These are phyloP conservation scores for Talaromyces sp. DNA, from an alignment of 2,329 filamentous ascomycete genomes.

Conservation along the genomic window DNA sequence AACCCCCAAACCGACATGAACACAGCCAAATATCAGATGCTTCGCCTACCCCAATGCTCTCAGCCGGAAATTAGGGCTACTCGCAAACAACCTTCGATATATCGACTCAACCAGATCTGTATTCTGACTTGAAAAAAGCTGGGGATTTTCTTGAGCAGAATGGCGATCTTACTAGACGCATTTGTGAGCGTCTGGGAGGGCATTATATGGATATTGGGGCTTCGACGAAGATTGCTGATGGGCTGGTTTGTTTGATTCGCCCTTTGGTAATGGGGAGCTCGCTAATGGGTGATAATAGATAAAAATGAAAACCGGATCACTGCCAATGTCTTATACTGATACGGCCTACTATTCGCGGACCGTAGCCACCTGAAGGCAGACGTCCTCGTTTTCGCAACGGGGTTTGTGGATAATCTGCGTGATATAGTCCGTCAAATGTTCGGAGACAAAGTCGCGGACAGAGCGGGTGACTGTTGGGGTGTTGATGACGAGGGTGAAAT, in stretches of 20 bases:
- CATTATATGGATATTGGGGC: conserved; percentile 52
- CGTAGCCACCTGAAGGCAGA: conserved; percentile 46
- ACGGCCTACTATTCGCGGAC: conserved; percentile 47
- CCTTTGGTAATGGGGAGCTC: neutral
- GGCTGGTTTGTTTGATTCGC: conserved; percentile 25
- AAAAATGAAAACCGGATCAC: conserved; percentile 43
- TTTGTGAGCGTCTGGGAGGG: conserved; percentile 46
- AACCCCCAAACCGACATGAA: conserved; percentile 25
- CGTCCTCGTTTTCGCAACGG: conserved; percentile 49
- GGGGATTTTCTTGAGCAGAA: conserved; percentile 46
- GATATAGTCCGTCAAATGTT: conserved; percentile 40
- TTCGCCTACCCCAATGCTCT: conserved; percentile 30
- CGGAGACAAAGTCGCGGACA: conserved; percentile 41
- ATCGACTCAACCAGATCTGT: conserved; percentile 37
- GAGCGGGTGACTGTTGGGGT: conserved; percentile 47
- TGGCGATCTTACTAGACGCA: conserved; percentile 38
- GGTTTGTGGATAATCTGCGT: conserved; percentile 47
- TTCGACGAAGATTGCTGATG: conserved; percentile 43
- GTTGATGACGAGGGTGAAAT: conserved; percentile 51
- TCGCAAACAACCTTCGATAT: conserved; percentile 28
- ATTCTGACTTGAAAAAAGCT: conserved; percentile 42
- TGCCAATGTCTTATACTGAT: conserved; percentile 38
- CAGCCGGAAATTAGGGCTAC: conserved; percentile 33
- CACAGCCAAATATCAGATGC: conserved; percentile 24
- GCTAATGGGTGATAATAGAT: conserved; percentile 33